Percentiles rank a stretch among this genome's conserved stretches.
phyloP scores from a whole-genome alignment of 768 basidiomycete species.

The Russula ochroleuca region DNA sequence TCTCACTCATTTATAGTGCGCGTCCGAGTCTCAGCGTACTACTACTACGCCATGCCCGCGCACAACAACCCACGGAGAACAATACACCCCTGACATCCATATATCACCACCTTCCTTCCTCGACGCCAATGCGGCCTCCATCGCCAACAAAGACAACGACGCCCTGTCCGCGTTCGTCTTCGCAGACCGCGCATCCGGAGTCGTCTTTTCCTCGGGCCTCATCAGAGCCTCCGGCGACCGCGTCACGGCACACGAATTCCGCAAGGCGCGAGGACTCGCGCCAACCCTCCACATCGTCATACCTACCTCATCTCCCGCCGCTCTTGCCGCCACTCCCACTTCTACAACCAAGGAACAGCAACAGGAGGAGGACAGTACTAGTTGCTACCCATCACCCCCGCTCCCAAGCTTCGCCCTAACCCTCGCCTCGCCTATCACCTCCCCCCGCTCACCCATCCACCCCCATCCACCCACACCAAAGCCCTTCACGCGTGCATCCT shows the following conservation, averaged over 20 bases:
- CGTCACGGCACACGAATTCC: background rate
- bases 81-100: background rate
- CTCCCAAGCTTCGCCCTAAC: background rate
- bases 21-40: background rate
- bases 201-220: slow-evolving; percentile 5
- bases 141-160: too few relatives aligned
- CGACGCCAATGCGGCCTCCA: background rate
- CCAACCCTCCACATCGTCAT: slow-evolving; percentile 5
- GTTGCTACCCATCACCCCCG: background rate
- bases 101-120: background rate
- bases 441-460: background rate
- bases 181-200: slow-evolving; percentile 13
- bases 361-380: background rate
- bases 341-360: background rate
- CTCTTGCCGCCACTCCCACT: background rate
- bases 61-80: background rate
- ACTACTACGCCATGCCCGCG: background rate
- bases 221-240: slow-evolving; percentile 5
- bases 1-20: background rate
- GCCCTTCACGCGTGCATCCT: background rate
- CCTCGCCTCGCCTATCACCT: background rate
- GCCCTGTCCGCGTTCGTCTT: background rate
- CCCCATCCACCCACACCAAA: background rate
- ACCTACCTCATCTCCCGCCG: background rate
- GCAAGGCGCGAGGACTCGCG: background rate